Base-by-base conservation (phyloP, 2,329 filamentous ascomycete species). In the Helminthosporium solani region DNA sequence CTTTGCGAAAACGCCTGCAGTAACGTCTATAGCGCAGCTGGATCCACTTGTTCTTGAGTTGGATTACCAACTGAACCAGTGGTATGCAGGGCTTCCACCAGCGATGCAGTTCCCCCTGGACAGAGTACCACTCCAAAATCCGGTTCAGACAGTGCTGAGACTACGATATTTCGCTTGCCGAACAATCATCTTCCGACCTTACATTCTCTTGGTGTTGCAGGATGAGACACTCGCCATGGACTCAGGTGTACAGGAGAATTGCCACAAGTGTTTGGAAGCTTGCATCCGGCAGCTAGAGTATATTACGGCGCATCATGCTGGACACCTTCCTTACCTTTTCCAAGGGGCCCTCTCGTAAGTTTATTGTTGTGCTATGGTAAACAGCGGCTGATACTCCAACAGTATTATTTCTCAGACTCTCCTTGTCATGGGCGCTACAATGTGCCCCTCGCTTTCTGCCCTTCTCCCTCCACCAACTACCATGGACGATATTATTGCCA, bases 261-360 rank as follows among this genome's bases (percentile, higher is more conserved):
- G 88, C 67, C 83, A 86, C 60, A 89, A 89, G 66, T 92, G 88
- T 64, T 75, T 94, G 19, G 88, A 92, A 64, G 87, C 88, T 42
- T 88, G 85, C 44, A 80, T 92, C 53, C 80, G 86, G 55, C 88
- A 94, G 70, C 75, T 92, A 44, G 87, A 92, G 70, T 83, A 90
- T 65, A 85, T 92, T 53, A 78, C 80, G 44, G 86, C 86, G 56
- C 87, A 92, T 71, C 88, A 90, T 63, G 86, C 86, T 50, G 88
- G 88, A 40, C 88, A 92, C 65, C 85, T 94, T 74, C 88, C 88
- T 11, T 94, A 92, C 70, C 79, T 92, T 16, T 94, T 87, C 85
- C 88, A 92, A 73, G 88, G 88, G 15, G 87, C 88, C 7, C 77
- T 94, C 16, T 72, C 70, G 70, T 72, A 66, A 59, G 70, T 66